Percentiles rank a stretch among this genome's conserved stretches.
phyloP scores from a whole-genome alignment of 805 yeast genomes.

The Candida methanosorbosa region DNA sequence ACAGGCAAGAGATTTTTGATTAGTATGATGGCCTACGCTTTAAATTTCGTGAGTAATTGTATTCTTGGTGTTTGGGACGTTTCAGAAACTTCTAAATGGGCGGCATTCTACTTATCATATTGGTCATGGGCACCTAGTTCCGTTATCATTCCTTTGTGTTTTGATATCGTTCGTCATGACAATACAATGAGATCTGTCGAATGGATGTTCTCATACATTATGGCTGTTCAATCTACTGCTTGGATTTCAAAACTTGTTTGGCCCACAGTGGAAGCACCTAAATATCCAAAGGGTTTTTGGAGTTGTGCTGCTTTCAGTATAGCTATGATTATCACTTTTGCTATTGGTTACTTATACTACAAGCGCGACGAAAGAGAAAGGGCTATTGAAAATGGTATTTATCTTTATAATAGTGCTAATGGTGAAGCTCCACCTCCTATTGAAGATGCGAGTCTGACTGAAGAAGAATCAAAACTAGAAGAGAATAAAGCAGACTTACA shows the following conservation, averaged over 20 bases:
- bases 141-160: constrained; percentile 48
- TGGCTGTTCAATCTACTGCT: constrained; percentile 31
- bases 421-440: constrained; percentile 7
- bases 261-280: constrained; percentile 52
- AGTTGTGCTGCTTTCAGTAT: constrained; percentile 34
- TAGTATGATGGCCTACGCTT: constrained; percentile 40
- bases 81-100: constrained; percentile 52
- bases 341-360: constrained; percentile 27
- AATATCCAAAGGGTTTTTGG: constrained; percentile 44
- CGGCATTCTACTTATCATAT: constrained; percentile 50
- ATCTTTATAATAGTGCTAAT: constrained; percentile 29
- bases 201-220: constrained; percentile 46
- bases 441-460: too few relatives aligned
- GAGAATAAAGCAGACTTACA: too few relatives aligned
- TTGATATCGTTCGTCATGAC: constrained; percentile 50
- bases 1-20: constrained; percentile 48
- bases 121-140: constrained; percentile 60
- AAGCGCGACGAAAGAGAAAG: constrained; percentile 40
- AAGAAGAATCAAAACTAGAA: too few relatives aligned
- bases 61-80: constrained; percentile 54
- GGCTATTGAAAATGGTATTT: constrained; percentile 41
- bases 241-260: constrained; percentile 24
- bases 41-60: constrained; percentile 46
- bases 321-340: constrained; percentile 15
- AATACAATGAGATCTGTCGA: constrained; percentile 47